These are phyloP conservation scores for Cutaneotrichosporon sp. DNA, from an alignment of 1,284 basidiomycete species.

Conservation along the genomic window DNA sequence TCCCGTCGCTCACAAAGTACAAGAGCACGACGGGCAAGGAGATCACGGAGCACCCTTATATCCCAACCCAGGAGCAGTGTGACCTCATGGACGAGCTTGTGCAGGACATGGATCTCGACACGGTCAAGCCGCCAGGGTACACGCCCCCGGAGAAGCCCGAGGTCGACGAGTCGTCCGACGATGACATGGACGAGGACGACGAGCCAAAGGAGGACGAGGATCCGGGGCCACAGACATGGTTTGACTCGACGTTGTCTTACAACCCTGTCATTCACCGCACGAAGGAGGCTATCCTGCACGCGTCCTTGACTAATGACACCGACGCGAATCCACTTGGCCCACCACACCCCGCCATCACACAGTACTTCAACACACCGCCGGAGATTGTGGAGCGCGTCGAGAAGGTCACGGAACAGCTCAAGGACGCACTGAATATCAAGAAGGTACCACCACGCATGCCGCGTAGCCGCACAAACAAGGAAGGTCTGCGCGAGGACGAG, in stretches of 20 bases:
- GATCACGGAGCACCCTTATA: conserved; percentile 67
- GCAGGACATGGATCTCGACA: conserved; percentile 77
- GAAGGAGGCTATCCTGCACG: conserved; percentile 88
- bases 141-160: conserved; percentile 32
- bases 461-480: conserved; percentile 53
- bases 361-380: conserved; percentile 74
- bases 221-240: conserved; percentile 60
- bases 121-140: conserved; percentile 59
- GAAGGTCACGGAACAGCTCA: conserved; percentile 59
- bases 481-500: conserved; percentile 35
- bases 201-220: conserved; percentile 12
- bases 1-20: conserved; percentile 72
- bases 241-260: conserved; percentile 67
- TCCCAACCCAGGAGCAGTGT: conserved; percentile 75
- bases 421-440: conserved; percentile 64
- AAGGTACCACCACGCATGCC: conserved; percentile 32
- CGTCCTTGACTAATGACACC: conserved; percentile 69
- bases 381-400: conserved; percentile 59
- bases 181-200: conserved; percentile 24
- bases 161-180: conserved; percentile 47
- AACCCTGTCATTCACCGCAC: conserved; percentile 86
- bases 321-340: conserved; percentile 68
- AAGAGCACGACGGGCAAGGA: conserved; percentile 69
- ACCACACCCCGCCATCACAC: conserved; percentile 74
- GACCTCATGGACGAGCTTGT: conserved; percentile 80